phyloP scores from a whole-genome alignment of 352 stramenopile genomes.

The Phytophthora sp. region DNA sequence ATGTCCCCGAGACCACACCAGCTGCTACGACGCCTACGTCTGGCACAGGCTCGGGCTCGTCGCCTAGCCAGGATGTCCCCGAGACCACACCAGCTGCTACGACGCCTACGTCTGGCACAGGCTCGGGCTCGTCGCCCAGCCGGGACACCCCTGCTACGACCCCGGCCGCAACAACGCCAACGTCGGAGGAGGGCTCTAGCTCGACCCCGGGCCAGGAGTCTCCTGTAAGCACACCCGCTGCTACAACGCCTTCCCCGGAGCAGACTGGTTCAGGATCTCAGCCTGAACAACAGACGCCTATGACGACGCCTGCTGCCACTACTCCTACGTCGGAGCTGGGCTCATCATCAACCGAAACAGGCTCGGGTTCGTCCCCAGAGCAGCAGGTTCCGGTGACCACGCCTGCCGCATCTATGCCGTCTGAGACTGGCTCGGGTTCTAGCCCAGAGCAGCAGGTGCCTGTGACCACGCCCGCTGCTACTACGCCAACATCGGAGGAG shows the following conservation, averaged over 20 bases:
- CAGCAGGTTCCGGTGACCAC: slow-evolving; percentile 18
- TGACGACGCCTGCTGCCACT: slow-evolving; percentile 1
- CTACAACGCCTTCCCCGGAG: slow-evolving; percentile 1
- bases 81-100: slow-evolving; percentile 5
- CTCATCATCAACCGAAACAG: background rate
- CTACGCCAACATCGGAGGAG: slow-evolving; percentile 1
- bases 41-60: background rate
- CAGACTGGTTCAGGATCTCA: slow-evolving; percentile 4
- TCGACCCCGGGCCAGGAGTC: slow-evolving; percentile 7
- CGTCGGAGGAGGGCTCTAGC: slow-evolving; percentile 6
- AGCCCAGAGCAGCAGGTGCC: slow-evolving; percentile 5
- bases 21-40: too few species aligned
- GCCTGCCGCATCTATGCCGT: slow-evolving; percentile 14
- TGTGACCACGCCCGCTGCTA: background rate
- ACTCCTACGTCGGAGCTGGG: background rate
- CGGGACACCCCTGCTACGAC: slow-evolving; percentile 1
- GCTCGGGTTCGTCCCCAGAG: background rate
- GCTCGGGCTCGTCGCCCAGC: slow-evolving; percentile 8
- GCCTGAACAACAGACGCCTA: slow-evolving; percentile 6
- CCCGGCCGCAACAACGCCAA: too few species aligned
- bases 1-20: too few species aligned
- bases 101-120: background rate
- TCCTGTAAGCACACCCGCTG: background rate
- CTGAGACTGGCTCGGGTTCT: slow-evolving; percentile 8
- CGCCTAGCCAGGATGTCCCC: slow-evolving; percentile 7